Percentiles rank a stretch among this genome's conserved stretches.
Evolutionary conservation across 2,329 filamentous ascomycete genomes (phyloP).

Genomic region (Monosporascus sp.): DNA sequence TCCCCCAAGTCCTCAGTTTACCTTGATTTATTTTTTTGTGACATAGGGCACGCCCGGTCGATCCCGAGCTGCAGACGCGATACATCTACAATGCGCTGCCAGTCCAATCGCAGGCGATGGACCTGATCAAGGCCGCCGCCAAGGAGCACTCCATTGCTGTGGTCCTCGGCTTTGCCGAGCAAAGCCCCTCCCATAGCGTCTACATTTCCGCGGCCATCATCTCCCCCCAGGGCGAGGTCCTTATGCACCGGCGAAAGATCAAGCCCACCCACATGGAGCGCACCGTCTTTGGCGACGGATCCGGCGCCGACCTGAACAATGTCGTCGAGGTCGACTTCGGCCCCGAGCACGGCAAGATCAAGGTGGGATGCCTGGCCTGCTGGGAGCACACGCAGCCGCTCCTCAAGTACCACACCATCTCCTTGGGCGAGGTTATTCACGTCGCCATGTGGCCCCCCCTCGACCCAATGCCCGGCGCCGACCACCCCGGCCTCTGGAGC

Average conservation of each 20-base stretch:
- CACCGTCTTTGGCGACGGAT: slow-evolving; percentile 42
- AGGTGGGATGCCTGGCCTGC: slow-evolving; percentile 41
- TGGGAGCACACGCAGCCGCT: slow-evolving; percentile 48
- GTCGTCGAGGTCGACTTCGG: slow-evolving; percentile 35
- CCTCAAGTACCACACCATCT: slow-evolving; percentile 39
- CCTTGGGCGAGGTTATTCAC: slow-evolving; percentile 40
- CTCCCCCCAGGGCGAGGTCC: slow-evolving; percentile 32
- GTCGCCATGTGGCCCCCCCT: slow-evolving; percentile 42
- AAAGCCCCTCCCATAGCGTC: slow-evolving; percentile 26
- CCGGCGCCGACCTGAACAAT: slow-evolving; percentile 30
- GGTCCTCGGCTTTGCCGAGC: slow-evolving; percentile 38
- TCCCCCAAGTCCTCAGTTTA: background rate
- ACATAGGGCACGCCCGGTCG: slow-evolving; percentile 26
- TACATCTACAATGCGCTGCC: slow-evolving; percentile 30
- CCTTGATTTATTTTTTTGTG: background rate
- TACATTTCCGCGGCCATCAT: slow-evolving; percentile 44
- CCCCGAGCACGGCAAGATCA: slow-evolving; percentile 12
- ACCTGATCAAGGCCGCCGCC: slow-evolving; percentile 26
- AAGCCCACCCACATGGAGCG: slow-evolving; percentile 50
- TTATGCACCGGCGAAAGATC: slow-evolving; percentile 39
- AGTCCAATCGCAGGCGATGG: slow-evolving; percentile 30
- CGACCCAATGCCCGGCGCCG: slow-evolving; percentile 7
- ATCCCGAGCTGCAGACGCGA: slow-evolving; percentile 20
- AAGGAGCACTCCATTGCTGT: slow-evolving; percentile 34
- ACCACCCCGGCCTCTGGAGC: slow-evolving; percentile 19